Conservation (phyloP, 768 basidiomycete species). For the Boletus rex-veris region DNA sequence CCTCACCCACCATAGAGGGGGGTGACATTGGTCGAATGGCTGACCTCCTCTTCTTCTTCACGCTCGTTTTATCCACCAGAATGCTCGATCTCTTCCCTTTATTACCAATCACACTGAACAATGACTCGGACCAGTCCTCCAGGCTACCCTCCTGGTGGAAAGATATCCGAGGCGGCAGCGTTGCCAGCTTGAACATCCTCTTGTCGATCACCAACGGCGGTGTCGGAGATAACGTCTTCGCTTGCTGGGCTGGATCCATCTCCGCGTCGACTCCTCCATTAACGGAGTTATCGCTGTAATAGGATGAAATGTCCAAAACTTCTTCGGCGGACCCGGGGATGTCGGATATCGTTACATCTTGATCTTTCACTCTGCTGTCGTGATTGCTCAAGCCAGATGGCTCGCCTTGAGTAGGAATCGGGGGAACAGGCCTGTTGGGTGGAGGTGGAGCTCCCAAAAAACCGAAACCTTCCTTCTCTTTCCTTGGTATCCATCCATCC, state of each 20-base stretch:
- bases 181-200: constrained; percentile 15
- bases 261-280: constrained; percentile 5
- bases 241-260: constrained; percentile 5
- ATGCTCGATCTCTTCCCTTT: constrained; percentile 17
- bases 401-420: constrained; percentile 7
- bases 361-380: constrained; percentile 1
- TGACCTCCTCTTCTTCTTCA: constrained; percentile 16
- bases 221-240: constrained; percentile 16
- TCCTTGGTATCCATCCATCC: constrained; percentile 3
- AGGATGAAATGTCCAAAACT: constrained; percentile 28
- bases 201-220: constrained; percentile 34
- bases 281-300: constrained; percentile 10
- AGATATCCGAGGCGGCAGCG: constrained; percentile 51
- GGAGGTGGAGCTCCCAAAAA: background rate
- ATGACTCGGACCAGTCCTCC: constrained; percentile 50
- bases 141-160: constrained; percentile 49
- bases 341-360: background rate
- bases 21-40: constrained; percentile 15
- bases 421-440: constrained; percentile 19
- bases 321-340: constrained; percentile 26
- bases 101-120: constrained; percentile 50
- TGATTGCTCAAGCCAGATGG: constrained; percentile 4
- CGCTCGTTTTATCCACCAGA: background rate
- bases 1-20: background rate
- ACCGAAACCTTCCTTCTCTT: constrained; percentile 17